Evolutionary conservation across 805 yeast species (phyloP), one percentile per base, ranked within the genome.

Genomic region (Blastobotrys muscicola): DNA sequence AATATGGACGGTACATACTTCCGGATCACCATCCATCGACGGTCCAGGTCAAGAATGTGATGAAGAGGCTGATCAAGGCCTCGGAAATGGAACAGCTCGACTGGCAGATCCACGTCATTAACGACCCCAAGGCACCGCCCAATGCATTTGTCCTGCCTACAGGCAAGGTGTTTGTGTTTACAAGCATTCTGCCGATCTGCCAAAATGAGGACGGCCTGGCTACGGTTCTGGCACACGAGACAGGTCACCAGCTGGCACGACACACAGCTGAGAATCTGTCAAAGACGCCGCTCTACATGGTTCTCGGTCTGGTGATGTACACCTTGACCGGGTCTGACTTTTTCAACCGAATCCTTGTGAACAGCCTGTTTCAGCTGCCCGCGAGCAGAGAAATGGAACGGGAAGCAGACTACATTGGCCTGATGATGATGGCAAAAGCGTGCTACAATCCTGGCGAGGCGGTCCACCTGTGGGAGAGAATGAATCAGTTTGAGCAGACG

Each of bases 111-210:
- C 85, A 85, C 58, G 83, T 92, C 15, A 80, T 85, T 14, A 74
- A 81, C 49, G 81, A 77, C 45, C 76, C 82, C 1, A 63, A 64
- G 30, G 71, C 71, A n/a, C 89, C 94, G 11, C 97, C 98, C 2
- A 92, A 92, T 64, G 98, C 98, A 1, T 90, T 92, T 64, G 95
- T 92, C 13, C 68, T 92, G 31, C 97, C 97, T 14, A 90, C 92
- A 48, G 98, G 98, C 5, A 89, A 89, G 61, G 95, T 92, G 36
- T 92, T 92, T 64, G 87, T 92, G 13, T 85, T 84, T 57, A 71
- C 81, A 38, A 76, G 84, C 8, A 85, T 92, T 34, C 59, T 92
- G 38, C 82, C 84, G 1, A 75, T 92, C 29, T 81, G 95, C 60
- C 65, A 67, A 20, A 79, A 84, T 56, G 94, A 86, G 42, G 94